Conservation (phyloP, 164 flowering plant genomes). For the Buxus sempervirens region DNA sequence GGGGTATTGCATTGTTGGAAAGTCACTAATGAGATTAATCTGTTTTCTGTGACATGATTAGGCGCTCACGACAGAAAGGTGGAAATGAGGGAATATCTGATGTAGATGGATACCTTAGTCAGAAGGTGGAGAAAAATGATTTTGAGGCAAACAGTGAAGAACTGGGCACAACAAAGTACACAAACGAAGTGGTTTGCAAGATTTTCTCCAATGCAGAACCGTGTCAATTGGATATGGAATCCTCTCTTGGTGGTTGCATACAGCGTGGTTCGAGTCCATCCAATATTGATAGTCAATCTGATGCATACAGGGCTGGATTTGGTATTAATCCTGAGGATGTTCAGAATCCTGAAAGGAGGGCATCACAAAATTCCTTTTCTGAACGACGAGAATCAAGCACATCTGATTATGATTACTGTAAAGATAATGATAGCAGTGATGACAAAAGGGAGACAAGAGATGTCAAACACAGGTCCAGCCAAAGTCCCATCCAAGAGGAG, state of each 20-base stretch:
- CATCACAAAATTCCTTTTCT: constrained; percentile 19
- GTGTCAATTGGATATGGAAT: constrained; percentile 24
- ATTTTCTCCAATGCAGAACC: constrained; percentile 11
- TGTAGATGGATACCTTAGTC: constrained; percentile 10
- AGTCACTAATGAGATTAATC: constrained; percentile 9
- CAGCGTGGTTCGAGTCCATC: constrained; percentile 25
- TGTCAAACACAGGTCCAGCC: constrained; percentile 12
- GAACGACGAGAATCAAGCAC: constrained; percentile 15
- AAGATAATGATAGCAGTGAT: constrained; percentile 21
- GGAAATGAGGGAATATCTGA: constrained; percentile 15
- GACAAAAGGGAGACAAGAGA: constrained; percentile 13
- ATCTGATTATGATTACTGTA: constrained; percentile 15
- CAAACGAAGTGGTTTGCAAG: constrained; percentile 14
- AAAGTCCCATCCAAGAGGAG: constrained; percentile 14
- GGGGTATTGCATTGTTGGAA: constrained; percentile 1
- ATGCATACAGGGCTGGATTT: constrained; percentile 19
- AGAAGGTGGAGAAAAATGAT: constrained; percentile 8
- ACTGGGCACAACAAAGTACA: constrained; percentile 13
- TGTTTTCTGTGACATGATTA: constrained; percentile 19
- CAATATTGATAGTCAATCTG: constrained; percentile 25
- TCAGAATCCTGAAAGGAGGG: constrained; percentile 15
- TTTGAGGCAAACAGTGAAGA: constrained; percentile 22
- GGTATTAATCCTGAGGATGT: constrained; percentile 14
- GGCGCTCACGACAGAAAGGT: constrained; percentile 23
- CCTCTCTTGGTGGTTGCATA: constrained; percentile 23